Conservation (phyloP, 345 rosid genomes). For the Rhizophora mangle region DNA sequence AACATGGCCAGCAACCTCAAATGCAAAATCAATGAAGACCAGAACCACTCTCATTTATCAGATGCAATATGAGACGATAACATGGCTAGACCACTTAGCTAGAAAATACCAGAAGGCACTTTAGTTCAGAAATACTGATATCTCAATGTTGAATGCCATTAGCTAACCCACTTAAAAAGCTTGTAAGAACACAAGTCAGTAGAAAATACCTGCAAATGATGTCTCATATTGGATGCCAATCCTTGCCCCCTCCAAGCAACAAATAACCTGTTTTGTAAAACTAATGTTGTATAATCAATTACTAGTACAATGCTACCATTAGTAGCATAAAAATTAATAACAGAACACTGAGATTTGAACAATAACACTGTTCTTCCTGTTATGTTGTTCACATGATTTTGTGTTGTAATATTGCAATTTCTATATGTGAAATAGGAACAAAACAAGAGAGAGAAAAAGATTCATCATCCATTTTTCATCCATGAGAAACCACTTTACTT, state of each 20-base stretch:
- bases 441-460: too few species aligned
- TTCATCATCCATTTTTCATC: too few species aligned
- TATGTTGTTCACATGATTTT: too few species aligned
- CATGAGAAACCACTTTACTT: too few species aligned
- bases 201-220: constrained; percentile 71
- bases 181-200: neutral
- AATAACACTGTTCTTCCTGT: too few species aligned
- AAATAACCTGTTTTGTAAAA: constrained; percentile 55
- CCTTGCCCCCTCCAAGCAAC: constrained; percentile 84
- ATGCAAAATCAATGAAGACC: neutral
- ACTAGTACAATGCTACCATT: neutral
- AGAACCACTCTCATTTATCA: neutral
- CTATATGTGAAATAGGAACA: too few species aligned
- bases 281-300: neutral
- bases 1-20: neutral
- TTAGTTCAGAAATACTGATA: too few species aligned
- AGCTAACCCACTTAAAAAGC: neutral
- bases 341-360: too few species aligned
- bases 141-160: too few species aligned
- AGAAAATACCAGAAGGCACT: neutral
- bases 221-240: constrained; percentile 93
- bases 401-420: too few species aligned
- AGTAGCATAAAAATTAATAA: too few species aligned
- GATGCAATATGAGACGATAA: neutral
- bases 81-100: neutral